phyloP scores from a whole-genome alignment of 192 early-diverging fungal species.

The Coemansia sp. region DNA sequence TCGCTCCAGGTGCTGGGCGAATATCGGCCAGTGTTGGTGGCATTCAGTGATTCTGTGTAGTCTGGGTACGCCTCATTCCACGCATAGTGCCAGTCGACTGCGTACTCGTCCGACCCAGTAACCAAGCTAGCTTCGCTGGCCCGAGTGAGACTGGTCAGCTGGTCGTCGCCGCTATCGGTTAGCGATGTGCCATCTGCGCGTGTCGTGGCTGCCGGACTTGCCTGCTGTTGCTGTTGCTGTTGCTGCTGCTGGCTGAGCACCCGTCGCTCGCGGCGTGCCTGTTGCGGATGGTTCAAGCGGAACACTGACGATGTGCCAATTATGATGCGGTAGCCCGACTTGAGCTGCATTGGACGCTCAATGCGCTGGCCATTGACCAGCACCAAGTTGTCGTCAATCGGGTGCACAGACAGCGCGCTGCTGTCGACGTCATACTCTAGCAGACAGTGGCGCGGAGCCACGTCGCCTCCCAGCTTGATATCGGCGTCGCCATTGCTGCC shows the following conservation, averaged over 20 bases:
- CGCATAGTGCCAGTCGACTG: slow-evolving; percentile 74
- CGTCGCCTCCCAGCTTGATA: slow-evolving; percentile 58
- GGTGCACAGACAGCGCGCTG: slow-evolving; percentile 59
- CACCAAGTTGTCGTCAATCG: slow-evolving; percentile 55
- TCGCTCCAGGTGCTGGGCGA: slow-evolving; percentile 38
- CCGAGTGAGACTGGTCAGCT: background rate
- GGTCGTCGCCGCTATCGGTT: slow-evolving; percentile 1
- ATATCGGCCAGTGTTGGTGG: background rate
- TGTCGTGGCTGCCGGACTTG: background rate
- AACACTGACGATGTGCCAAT: slow-evolving; percentile 79
- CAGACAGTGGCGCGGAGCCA: slow-evolving; percentile 66
- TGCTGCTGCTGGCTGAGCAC: slow-evolving; percentile 5
- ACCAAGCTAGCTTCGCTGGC: background rate
- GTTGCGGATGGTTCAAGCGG: slow-evolving; percentile 78
- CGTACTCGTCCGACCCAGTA: slow-evolving; percentile 23
- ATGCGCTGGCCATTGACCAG: slow-evolving; percentile 79
- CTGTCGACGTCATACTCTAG: slow-evolving; percentile 59
- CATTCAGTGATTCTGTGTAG: background rate
- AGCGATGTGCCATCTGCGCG: background rate
- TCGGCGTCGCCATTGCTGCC: slow-evolving; percentile 40
- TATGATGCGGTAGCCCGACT: slow-evolving; percentile 75
- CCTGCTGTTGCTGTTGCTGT: slow-evolving; percentile 33
- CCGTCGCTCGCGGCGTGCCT: slow-evolving; percentile 55
- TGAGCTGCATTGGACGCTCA: slow-evolving; percentile 52
- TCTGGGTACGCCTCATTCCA: slow-evolving; percentile 65